Percentiles rank a stretch among this genome's conserved stretches.
Conservation (phyloP, 2,329 filamentous ascomycete species). For the Colletotrichum sp. region DNA sequence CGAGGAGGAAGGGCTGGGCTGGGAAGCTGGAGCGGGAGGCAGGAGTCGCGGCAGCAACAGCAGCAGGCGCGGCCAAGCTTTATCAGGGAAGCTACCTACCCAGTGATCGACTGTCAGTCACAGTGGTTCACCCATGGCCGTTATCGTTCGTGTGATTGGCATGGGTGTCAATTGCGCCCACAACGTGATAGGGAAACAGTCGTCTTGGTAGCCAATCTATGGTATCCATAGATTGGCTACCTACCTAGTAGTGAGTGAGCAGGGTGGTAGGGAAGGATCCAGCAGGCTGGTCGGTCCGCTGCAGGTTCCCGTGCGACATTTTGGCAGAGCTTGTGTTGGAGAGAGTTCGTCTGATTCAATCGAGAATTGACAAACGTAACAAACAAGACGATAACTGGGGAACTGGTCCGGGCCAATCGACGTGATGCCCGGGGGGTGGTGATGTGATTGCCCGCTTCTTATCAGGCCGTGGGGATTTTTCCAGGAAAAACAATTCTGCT, state of each 20-base stretch:
- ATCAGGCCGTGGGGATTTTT: background rate
- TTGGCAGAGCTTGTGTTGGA: background rate
- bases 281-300: background rate
- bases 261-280: background rate
- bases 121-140: background rate
- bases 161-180: background rate
- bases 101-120: background rate
- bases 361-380: background rate
- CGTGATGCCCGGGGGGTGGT: background rate
- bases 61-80: background rate
- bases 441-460: background rate
- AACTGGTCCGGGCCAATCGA: background rate
- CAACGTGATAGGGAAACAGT: background rate
- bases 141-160: background rate
- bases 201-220: no score
- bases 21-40: background rate
- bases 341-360: background rate
- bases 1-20: background rate
- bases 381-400: background rate
- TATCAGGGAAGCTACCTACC: background rate
- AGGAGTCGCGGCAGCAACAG: background rate
- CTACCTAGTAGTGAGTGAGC: accelerated
- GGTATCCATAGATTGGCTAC: background rate
- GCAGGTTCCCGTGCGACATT: background rate
- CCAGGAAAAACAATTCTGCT: background rate